These are phyloP conservation scores for Cyathus striatus DNA, from an alignment of 768 basidiomycete genomes.

Conservation along the genomic window DNA sequence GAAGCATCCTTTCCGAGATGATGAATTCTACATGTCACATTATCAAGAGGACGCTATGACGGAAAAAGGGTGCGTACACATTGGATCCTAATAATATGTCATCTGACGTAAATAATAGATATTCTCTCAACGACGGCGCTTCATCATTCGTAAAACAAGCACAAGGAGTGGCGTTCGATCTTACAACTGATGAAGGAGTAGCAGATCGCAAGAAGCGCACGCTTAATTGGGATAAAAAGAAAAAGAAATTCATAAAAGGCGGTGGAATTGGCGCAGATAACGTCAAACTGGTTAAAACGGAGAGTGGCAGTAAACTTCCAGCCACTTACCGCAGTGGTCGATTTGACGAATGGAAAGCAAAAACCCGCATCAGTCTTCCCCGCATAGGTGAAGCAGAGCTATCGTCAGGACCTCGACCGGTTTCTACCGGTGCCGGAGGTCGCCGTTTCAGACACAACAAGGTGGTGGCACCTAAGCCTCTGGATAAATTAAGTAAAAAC, in stretches of 20 bases:
- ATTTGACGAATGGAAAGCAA: conserved; percentile 93
- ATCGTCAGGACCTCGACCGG: conserved; percentile 23
- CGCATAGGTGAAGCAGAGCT: conserved; percentile 79
- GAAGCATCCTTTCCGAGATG: conserved; percentile 62
- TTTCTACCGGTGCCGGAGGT: conserved; percentile 40
- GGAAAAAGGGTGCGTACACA: conserved; percentile 75
- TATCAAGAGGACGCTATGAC: conserved; percentile 81
- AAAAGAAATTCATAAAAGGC: conserved; percentile 89
- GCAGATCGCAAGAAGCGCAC: conserved; percentile 56
- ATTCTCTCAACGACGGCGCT: conserved; percentile 84
- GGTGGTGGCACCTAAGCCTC: conserved; percentile 58
- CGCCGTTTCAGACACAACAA: conserved; percentile 74
- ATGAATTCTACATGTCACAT: conserved; percentile 90
- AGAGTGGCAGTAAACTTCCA: conserved; percentile 87
- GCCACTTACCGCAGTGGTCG: conserved; percentile 90
- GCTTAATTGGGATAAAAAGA: conserved; percentile 92
- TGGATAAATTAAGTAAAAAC: conserved; percentile 67
- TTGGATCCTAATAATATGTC: conserved; percentile 2
- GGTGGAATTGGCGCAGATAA: conserved; percentile 87
- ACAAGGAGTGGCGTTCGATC: conserved; percentile 72
- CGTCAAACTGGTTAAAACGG: conserved; percentile 88
- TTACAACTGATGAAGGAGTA: conserved; percentile 71
- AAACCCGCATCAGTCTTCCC: conserved; percentile 68
- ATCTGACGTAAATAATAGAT: no score
- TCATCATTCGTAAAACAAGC: conserved; percentile 87